Base-by-base conservation (phyloP, 306 rosid genomes). In the Vigna hirtella region DNA sequence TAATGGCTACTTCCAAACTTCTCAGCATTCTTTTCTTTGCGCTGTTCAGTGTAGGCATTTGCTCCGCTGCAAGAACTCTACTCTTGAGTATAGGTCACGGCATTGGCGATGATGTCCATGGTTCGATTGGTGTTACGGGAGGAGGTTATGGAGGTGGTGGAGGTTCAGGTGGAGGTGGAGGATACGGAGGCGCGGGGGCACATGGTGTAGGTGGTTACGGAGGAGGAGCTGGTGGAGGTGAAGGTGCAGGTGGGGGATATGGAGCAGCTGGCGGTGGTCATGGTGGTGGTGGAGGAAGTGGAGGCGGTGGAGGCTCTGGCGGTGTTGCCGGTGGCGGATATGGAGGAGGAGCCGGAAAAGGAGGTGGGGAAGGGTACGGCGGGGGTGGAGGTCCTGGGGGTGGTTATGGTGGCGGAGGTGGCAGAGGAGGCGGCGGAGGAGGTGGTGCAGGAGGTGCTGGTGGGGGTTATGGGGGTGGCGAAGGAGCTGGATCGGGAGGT, bases 21-120 rank as follows among this genome's bases (percentile, higher is more conserved):
- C 11, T 43, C 9, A 77, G 42, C 70, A 11, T 73, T 53, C 68
- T 83, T 82, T 66, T 82, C 75, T 72, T 85, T 70, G 67, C 64
- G 17, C 40, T 81, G 32, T 34, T 90, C 14, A 77, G 85, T 69
- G 26, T 86, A 2, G 86, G 88, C 10, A 73, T 85, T 16, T 80
- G 84, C 66, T 86, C 87, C 10, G 87, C 94, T 7, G 79, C 91
- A 15, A 79, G 89, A 81, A 73, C 84, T n/a, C 83, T 88, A 75
- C 80, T 77, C 12, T 7, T 38, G 84, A 30, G 66, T 74, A 9
- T 52, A 13, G 70, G 18, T 16, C 53, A 80, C 30, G 78, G 50
- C 55, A 53, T 28, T 77, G 81, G 85, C 49, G 82, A 8, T 30
- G 72, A 17, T 48, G 16, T 9, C 12, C 42, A 74, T 47, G 84